Evolutionary conservation across 2,329 filamentous ascomycete species (phyloP).

Genomic region (Gnomoniopsis sp.): DNA sequence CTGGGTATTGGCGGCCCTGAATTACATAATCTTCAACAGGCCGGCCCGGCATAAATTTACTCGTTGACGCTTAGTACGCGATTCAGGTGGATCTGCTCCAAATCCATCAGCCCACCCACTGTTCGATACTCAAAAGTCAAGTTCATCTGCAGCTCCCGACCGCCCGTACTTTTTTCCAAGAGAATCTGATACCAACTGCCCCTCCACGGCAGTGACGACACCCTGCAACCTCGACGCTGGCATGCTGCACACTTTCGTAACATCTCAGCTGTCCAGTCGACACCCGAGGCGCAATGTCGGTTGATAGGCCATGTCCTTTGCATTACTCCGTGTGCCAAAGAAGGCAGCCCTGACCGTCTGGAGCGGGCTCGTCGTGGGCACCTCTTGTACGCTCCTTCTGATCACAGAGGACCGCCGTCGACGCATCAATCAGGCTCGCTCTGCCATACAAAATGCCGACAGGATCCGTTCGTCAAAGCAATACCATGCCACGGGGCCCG

Average conservation of each 20-base stretch:
- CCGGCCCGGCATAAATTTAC: not conserved
- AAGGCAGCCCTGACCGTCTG: conserved; percentile 43
- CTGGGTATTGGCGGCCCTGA: no score
- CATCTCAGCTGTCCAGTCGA: conserved; percentile 12
- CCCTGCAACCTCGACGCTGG: not conserved
- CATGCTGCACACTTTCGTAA: conserved; percentile 1
- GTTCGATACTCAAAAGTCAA: not conserved
- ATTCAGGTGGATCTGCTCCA: not conserved
- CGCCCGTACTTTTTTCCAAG: no score
- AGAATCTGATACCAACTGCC: not conserved
- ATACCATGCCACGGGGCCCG: conserved; percentile 32
- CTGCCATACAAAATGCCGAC: conserved; percentile 36
- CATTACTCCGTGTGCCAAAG: conserved; percentile 40
- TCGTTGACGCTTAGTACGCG: not conserved
- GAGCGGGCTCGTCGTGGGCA: conserved; percentile 41
- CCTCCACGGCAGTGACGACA: not conserved
- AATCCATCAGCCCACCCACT: conserved; percentile 3
- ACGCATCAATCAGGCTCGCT: conserved; percentile 37
- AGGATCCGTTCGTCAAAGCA: conserved; percentile 35
- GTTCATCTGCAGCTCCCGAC: not conserved
- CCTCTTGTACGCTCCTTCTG: conserved; percentile 41
- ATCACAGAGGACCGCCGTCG: conserved; percentile 43
- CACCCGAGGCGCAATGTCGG: conserved; percentile 18
- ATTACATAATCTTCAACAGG: not conserved
- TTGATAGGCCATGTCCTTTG: conserved; percentile 26